Percentiles rank a stretch among this genome's conserved stretches.
Conservation (phyloP, 2,329 filamentous ascomycete species). For the Beauveria bassiana region DNA sequence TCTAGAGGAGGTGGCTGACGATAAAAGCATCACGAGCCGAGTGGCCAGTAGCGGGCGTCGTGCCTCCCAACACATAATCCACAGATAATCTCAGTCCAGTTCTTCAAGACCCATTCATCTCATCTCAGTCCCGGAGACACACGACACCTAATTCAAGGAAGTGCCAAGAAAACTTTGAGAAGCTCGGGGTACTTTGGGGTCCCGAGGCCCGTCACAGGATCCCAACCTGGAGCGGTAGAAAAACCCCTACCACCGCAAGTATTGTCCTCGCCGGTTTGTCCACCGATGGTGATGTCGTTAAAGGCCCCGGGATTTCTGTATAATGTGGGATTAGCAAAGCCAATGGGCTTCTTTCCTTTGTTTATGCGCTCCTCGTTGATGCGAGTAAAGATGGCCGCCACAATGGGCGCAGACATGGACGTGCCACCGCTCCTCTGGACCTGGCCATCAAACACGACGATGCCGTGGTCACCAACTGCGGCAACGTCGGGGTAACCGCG, state of each 20-base stretch:
- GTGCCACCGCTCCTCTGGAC: slow-evolving; percentile 9
- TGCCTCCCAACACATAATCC: no score
- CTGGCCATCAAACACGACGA: slow-evolving; percentile 28
- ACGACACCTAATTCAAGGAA: no score
- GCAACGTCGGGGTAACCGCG: slow-evolving; percentile 32
- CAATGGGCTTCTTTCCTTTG: slow-evolving; percentile 28
- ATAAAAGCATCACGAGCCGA: no score
- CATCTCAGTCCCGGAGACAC: no score
- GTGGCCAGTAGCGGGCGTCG: no score
- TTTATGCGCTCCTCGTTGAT: slow-evolving; percentile 14
- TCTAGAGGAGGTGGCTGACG: no score
- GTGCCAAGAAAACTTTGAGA: neutral
- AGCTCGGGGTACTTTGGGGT: neutral
- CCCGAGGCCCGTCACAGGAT: neutral
- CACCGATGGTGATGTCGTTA: slow-evolving; percentile 1
- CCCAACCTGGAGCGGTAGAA: neutral
- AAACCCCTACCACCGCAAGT: neutral
- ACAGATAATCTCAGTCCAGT: no score
- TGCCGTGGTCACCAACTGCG: slow-evolving; percentile 37
- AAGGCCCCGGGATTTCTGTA: slow-evolving; percentile 8
- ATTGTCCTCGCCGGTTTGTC: neutral
- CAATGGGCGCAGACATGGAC: slow-evolving; percentile 14
- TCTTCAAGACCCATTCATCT: no score
- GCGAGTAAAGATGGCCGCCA: slow-evolving; percentile 14
- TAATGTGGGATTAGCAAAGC: slow-evolving; percentile 21